phyloP scores from a whole-genome alignment of 140 eudicot species.

The Bidens hawaiensis region DNA sequence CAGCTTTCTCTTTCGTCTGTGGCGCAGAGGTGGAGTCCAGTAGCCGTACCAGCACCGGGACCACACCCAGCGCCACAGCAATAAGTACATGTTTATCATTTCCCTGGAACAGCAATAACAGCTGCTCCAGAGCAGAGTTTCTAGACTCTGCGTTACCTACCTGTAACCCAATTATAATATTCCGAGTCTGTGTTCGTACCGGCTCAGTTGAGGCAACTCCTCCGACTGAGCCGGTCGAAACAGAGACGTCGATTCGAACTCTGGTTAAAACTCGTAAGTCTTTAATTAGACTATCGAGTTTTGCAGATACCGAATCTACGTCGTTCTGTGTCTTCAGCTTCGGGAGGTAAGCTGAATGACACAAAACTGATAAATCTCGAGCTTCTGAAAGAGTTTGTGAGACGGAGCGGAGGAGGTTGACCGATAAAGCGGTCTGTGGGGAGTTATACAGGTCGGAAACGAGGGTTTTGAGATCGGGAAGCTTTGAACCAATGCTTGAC shows the following conservation, averaged over 20 bases:
- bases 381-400: constrained; percentile 47
- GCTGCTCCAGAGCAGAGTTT: too few relatives aligned
- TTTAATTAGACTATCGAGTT: constrained; percentile 36
- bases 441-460: too few relatives aligned
- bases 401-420: too few relatives aligned
- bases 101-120: too few relatives aligned
- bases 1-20: constrained; percentile 66
- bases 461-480: constrained; percentile 44
- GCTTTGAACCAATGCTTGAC: constrained; percentile 54
- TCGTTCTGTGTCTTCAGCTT: constrained; percentile 88
- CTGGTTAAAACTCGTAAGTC: constrained; percentile 53
- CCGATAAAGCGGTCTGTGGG: too few relatives aligned
- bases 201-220: constrained; percentile 45
- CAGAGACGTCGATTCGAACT: constrained; percentile 27
- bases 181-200: constrained; percentile 48
- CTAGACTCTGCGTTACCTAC: constrained; percentile 70
- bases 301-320: constrained; percentile 58
- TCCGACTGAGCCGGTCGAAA: too few relatives aligned
- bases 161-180: constrained; percentile 73
- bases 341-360: constrained; percentile 41
- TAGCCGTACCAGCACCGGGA: constrained; percentile 66
- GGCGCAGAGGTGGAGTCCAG: constrained; percentile 54
- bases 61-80: constrained; percentile 88
- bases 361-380: constrained; percentile 36
- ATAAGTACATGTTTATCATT: constrained; percentile 76